Base-by-base conservation (phyloP, 345 rosid genomes). In the Citrus mangshanensis region DNA sequence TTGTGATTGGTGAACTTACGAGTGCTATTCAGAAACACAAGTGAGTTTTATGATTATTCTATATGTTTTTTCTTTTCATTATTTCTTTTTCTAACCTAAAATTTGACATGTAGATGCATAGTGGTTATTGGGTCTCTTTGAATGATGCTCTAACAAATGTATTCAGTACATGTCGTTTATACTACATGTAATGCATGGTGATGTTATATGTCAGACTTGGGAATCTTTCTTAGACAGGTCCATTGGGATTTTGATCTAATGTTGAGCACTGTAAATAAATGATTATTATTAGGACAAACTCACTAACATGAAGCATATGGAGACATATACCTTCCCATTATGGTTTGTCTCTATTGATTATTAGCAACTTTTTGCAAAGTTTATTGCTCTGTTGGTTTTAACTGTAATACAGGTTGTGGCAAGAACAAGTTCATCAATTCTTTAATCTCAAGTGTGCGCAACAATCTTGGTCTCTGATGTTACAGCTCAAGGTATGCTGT, bases 341-440 rank as follows among this genome's bases (percentile, higher is more conserved):
- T 63, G 70, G 60, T 28, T 27, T 59, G 27, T 40, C 25, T 77
- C 63, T 51, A 49, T 61, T 77, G 27, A 54, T 56, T 83, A 16
- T 68, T 25, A 28, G 22, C 63, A 30, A 69, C 46, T 42, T 70
- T 72, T 28, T 67, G 49, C 34, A 9, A 55, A 62, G n/a, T 79
- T 80, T 67, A 78, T 71, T 74, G 61, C 68, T 74, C 14, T 58
- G 65, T 59, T 49, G 1, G 13, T 65, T 54, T 74, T 46, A 27
- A 63, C 54, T 67, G 70, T 62, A 60, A 79, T 83, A 69, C 72
- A 92, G 97, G 89, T 78, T 77, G 69, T 92, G 97, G 97, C 88
- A 84, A 74, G 90, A 83, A 72, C 81, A 85, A 81, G 93, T 87
- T 35, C 49, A 77, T 56, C 85, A 63, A 34, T 85, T 87, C 79